These are phyloP conservation scores for Phytophthora fragariae DNA, from an alignment of 352 stramenopile genomes.

Conservation along the genomic window DNA sequence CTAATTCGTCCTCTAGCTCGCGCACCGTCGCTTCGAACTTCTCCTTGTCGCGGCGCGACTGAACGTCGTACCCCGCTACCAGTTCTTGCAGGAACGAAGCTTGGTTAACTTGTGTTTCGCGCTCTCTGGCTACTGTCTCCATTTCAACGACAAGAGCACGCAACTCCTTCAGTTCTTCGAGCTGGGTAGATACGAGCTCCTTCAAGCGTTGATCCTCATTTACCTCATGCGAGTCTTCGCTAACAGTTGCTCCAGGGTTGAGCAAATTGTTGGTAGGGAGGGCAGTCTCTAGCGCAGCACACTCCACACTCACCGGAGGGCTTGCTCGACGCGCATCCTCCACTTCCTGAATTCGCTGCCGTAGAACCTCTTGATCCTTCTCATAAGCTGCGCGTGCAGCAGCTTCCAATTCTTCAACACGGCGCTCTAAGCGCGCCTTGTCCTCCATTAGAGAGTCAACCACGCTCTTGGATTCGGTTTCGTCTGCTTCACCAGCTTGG, in stretches of 20 bases:
- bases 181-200: slow-evolving; percentile 36
- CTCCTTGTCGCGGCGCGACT: slow-evolving; percentile 37
- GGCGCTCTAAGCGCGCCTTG: slow-evolving; percentile 21
- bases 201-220: slow-evolving; percentile 36
- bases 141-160: slow-evolving; percentile 47
- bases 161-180: slow-evolving; percentile 46
- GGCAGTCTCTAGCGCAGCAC: slow-evolving; percentile 4
- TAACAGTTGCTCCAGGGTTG: neutral
- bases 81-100: slow-evolving; percentile 40
- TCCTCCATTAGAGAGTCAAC: slow-evolving; percentile 27
- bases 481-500: slow-evolving; percentile 7
- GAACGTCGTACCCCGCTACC: slow-evolving; percentile 33
- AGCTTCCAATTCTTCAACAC: slow-evolving; percentile 40
- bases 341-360: slow-evolving; percentile 39
- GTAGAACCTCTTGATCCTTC: slow-evolving; percentile 42
- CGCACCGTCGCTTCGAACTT: slow-evolving; percentile 52
- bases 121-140: slow-evolving; percentile 40
- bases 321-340: slow-evolving; percentile 36
- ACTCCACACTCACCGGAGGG: slow-evolving; percentile 12
- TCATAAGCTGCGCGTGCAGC: slow-evolving; percentile 35
- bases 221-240: slow-evolving; percentile 22
- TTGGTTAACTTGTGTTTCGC: slow-evolving; percentile 37
- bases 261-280: slow-evolving; percentile 10
- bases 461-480: slow-evolving; percentile 10
- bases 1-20: slow-evolving; percentile 63